A percentile compares a stretch with the other conserved stretches of the same genome.
phyloP scores from a whole-genome alignment of 257 asterid genomes.

The Solanum habrochaites region DNA sequence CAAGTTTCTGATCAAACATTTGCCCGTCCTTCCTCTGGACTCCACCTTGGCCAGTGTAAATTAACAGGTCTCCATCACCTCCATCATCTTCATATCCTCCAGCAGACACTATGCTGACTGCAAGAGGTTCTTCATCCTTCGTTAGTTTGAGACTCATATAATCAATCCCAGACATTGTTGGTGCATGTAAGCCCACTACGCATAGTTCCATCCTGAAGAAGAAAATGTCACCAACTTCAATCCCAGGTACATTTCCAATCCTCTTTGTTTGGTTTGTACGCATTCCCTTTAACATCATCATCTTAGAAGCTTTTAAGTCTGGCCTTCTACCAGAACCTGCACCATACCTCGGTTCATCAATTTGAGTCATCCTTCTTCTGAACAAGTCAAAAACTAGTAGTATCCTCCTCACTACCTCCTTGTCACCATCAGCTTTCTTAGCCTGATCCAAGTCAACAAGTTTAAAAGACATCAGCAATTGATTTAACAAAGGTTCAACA shows the following conservation, averaged over 20 bases:
- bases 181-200: conserved; percentile 74
- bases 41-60: conserved; percentile 13
- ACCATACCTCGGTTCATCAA: conserved; percentile 46
- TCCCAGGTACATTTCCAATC: conserved; percentile 64
- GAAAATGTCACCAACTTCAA: conserved; percentile 85
- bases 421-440: conserved; percentile 48
- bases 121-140: conserved; percentile 74
- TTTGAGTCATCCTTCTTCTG: conserved; percentile 45
- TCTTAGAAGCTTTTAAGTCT: conserved; percentile 46
- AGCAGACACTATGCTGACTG: conserved; percentile 83
- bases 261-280: conserved; percentile 55
- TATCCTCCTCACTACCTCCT: conserved; percentile 30
- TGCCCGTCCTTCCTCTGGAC: conserved; percentile 4
- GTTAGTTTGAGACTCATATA: conserved; percentile 52
- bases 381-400: conserved; percentile 51
- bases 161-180: conserved; percentile 90
- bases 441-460: conserved; percentile 38
- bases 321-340: conserved; percentile 56
- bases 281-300: conserved; percentile 52
- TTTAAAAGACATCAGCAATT: conserved; percentile 25
- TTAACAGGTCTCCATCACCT: conserved; percentile 33
- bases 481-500: conserved; percentile 13
- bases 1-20: conserved; percentile 15
- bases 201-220: conserved; percentile 88
- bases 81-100: conserved; percentile 90